Evolutionary conservation across 306 rosid species (phyloP).

Genomic region (Cicer pinnatifidum): DNA sequence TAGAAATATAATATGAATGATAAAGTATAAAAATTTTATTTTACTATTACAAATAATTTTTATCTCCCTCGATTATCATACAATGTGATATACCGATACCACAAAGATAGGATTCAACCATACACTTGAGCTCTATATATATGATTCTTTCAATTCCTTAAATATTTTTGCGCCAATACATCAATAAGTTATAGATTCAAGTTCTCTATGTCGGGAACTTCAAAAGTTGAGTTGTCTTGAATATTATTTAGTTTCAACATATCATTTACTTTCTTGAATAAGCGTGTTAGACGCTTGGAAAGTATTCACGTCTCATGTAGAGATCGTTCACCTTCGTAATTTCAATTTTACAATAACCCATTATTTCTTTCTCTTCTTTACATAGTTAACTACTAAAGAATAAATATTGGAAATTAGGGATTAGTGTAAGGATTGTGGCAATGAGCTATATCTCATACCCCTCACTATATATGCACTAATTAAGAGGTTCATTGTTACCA

Average conservation of each 20-base stretch:
- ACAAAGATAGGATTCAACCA: neutral
- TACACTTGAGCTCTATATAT: neutral
- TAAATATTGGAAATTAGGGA: neutral
- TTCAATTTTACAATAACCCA: conserved; percentile 15
- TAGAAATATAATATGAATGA: too few species aligned
- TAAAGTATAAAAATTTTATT: neutral
- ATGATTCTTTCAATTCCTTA: neutral
- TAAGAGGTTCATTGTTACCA: neutral
- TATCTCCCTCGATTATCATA: too few species aligned
- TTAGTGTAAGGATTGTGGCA: neutral
- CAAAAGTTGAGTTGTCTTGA: neutral
- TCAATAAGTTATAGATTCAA: neutral
- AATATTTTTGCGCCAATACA: neutral
- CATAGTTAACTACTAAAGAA: neutral
- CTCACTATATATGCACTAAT: neutral
- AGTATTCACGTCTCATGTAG: neutral
- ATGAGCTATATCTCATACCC: neutral
- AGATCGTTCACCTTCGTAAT: neutral
- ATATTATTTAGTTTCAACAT: neutral
- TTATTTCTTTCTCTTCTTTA: neutral
- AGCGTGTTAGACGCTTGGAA: neutral
- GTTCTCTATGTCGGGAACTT: neutral
- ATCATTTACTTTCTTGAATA: conserved; percentile 14
- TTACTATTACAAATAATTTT: too few species aligned
- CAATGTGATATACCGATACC: neutral